A percentile compares a stretch with the other conserved stretches of the same genome.
Evolutionary conservation across 805 yeast genomes (phyloP).

Genomic region (Suhomyces sp.): DNA sequence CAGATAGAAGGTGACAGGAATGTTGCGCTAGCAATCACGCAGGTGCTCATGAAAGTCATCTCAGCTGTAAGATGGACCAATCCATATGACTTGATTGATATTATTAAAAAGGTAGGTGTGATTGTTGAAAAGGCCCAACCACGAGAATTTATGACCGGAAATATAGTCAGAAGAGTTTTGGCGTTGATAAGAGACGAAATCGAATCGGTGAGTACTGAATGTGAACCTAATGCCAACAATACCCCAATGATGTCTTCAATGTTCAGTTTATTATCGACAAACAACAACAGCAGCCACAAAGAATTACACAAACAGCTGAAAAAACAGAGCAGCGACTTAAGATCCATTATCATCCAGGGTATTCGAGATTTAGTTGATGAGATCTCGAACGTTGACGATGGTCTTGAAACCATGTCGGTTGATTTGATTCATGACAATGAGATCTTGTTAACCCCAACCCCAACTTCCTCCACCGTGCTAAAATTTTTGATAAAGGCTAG

Average conservation of each 20-base stretch:
- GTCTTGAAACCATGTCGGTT: conserved; percentile 83
- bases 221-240: conserved; percentile 20
- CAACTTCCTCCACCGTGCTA: conserved; percentile 83
- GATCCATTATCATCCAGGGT: conserved; percentile 87
- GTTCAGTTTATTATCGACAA: conserved; percentile 77
- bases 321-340: conserved; percentile 57
- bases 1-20: conserved; percentile 78
- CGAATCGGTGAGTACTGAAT: conserved; percentile 41
- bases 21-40: conserved; percentile 86
- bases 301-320: conserved; percentile 30
- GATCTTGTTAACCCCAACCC: conserved; percentile 86
- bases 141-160: conserved; percentile 83
- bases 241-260: conserved; percentile 72
- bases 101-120: conserved; percentile 72
- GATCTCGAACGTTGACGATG: conserved; percentile 83
- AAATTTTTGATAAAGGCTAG: conserved; percentile 85
- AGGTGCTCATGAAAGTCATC: conserved; percentile 79
- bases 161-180: conserved; percentile 83
- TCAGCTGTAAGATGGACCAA: conserved; percentile 87
- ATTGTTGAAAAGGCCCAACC: conserved; percentile 79
- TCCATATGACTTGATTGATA: conserved; percentile 65
- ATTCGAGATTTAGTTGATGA: conserved; percentile 92
- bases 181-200: conserved; percentile 86
- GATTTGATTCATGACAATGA: conserved; percentile 94
- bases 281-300: conserved; percentile 21